Conservation (phyloP, 1,284 basidiomycete species). For the Moesziomyces globuligerus region DNA sequence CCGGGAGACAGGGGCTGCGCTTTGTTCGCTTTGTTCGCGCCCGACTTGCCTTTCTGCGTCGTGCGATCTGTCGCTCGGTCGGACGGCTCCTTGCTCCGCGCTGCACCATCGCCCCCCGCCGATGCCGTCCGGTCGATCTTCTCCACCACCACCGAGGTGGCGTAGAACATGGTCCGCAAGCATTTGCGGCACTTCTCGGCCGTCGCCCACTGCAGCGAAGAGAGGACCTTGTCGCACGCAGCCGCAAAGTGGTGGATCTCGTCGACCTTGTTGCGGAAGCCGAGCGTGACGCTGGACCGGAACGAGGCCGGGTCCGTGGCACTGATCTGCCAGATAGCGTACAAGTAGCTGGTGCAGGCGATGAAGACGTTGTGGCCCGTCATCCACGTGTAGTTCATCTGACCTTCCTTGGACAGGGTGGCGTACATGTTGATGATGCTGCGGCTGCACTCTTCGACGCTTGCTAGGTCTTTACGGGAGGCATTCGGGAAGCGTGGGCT, state of each 20-base stretch:
- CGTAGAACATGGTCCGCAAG: slow-evolving; percentile 46
- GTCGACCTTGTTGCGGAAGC: slow-evolving; percentile 44
- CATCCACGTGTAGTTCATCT: slow-evolving; percentile 54
- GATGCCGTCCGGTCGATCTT: slow-evolving; percentile 39
- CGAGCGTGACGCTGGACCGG: slow-evolving; percentile 32
- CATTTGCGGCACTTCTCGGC: slow-evolving; percentile 50
- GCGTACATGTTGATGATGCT: slow-evolving; percentile 56
- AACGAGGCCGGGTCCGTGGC: slow-evolving; percentile 37
- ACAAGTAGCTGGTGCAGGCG: slow-evolving; percentile 44
- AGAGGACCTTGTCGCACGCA: slow-evolving; percentile 43
- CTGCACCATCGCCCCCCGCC: not conserved
- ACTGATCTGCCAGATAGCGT: slow-evolving; percentile 49
- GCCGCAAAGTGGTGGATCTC: slow-evolving; percentile 49
- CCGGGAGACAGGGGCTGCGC: not conserved
- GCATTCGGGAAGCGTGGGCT: slow-evolving; percentile 48
- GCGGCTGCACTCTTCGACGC: slow-evolving; percentile 48
- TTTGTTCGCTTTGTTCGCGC: slow-evolving; percentile 1
- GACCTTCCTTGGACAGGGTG: slow-evolving; percentile 43
- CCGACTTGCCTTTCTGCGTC: not conserved
- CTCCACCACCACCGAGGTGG: slow-evolving; percentile 41
- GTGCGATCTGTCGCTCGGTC: not conserved
- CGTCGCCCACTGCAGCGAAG: slow-evolving; percentile 46
- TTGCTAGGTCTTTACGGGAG: slow-evolving; percentile 38
- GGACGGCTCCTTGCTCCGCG: not conserved
- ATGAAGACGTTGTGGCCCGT: slow-evolving; percentile 50